Conservation (phyloP, 2,329 filamentous ascomycete species). For the Colletotrichum salicis region DNA sequence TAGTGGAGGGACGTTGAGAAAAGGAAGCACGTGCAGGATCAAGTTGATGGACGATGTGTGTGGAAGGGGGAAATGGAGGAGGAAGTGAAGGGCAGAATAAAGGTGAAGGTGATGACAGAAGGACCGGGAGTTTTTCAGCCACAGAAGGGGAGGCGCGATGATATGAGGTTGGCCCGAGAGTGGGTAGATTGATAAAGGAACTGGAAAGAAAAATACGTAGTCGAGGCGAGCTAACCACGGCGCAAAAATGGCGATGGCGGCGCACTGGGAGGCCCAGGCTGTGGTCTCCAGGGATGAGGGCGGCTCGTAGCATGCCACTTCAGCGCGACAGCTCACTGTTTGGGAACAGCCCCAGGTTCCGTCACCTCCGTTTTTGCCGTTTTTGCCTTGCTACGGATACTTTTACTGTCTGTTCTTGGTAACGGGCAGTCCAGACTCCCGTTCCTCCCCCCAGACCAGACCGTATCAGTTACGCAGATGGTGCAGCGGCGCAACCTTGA, state of each 20-base stretch:
- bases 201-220: background rate
- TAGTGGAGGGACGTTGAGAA: background rate
- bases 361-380: conserved; percentile 8
- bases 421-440: background rate
- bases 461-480: conserved; percentile 17
- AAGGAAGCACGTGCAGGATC: background rate
- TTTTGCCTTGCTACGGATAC: background rate
- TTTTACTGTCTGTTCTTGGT: background rate
- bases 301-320: conserved; percentile 16
- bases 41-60: background rate
- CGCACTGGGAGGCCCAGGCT: background rate
- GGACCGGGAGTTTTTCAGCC: background rate
- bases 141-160: conserved; percentile 10
- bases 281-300: conserved; percentile 28
- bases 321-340: conserved; percentile 17
- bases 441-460: conserved; percentile 7
- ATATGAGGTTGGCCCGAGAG: conserved; percentile 7
- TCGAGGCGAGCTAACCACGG: background rate
- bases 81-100: background rate
- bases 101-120: background rate
- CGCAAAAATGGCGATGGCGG: conserved; percentile 12
- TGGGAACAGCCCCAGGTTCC: background rate
- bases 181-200: conserved; percentile 33
- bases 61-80: background rate
- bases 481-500: background rate